Percentiles rank a stretch among this genome's conserved stretches.
Evolutionary conservation across 257 asterid genomes (phyloP).

Genomic region (Rubia yunnanensis): DNA sequence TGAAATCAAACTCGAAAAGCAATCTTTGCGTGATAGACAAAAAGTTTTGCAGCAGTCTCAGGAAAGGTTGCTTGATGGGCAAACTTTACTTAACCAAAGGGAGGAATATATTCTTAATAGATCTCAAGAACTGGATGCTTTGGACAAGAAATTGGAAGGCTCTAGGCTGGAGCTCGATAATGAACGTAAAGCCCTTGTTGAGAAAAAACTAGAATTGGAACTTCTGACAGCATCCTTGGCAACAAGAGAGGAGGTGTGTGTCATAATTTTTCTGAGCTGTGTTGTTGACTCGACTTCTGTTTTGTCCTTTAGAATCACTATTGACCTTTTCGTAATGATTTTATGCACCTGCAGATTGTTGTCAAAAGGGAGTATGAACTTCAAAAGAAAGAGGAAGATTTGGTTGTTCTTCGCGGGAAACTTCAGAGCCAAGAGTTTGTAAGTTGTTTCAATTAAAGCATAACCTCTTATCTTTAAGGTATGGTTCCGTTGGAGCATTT

Average conservation of each 20-base stretch:
- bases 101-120: constrained; percentile 56
- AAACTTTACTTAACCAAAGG: constrained; percentile 78
- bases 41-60: constrained; percentile 64
- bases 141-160: constrained; percentile 57
- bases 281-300: background rate
- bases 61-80: constrained; percentile 72
- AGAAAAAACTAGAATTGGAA: constrained; percentile 45
- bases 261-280: background rate
- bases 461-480: background rate
- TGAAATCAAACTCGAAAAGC: constrained; percentile 76
- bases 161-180: constrained; percentile 42
- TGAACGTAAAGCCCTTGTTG: constrained; percentile 40
- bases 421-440: constrained; percentile 63
- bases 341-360: constrained; percentile 38
- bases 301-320: no score
- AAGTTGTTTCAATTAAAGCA: constrained; percentile 23
- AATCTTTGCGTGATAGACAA: constrained; percentile 63
- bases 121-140: constrained; percentile 58
- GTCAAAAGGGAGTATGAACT: constrained; percentile 48
- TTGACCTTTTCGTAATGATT: background rate
- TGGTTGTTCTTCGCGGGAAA: constrained; percentile 56
- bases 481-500: background rate
- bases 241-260: constrained; percentile 71
- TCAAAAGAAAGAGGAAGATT: constrained; percentile 67
- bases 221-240: constrained; percentile 49